Conservation (phyloP, 805 yeast species). For the Sugiyamaella floridensis region DNA sequence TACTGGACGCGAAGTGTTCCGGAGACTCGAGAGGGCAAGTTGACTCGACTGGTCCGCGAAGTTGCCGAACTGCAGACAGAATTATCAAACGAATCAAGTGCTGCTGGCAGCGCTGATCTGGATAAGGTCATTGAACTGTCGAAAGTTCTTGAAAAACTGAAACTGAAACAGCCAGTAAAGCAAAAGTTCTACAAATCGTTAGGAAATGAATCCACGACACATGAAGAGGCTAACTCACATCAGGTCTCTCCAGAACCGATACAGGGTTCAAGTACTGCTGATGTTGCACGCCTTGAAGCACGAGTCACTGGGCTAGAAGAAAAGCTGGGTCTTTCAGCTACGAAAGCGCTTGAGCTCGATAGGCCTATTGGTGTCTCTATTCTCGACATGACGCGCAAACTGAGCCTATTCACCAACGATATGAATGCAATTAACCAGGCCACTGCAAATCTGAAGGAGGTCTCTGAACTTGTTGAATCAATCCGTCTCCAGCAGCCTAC, state of each 20-base stretch:
- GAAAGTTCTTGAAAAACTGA: slow-evolving; percentile 4
- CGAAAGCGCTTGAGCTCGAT: neutral
- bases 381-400: slow-evolving; percentile 8
- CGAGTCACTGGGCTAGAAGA: slow-evolving; percentile 28
- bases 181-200: slow-evolving; percentile 4
- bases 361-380: slow-evolving; percentile 8
- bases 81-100: slow-evolving; percentile 18
- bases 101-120: slow-evolving; percentile 9
- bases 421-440: slow-evolving; percentile 7
- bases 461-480: neutral
- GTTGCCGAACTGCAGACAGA: slow-evolving; percentile 13
- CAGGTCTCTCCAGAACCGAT: neutral
- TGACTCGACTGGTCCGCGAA: slow-evolving; percentile 17
- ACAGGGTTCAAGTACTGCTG: neutral
- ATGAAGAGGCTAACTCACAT: too few relatives aligned
- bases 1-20: slow-evolving; percentile 6
- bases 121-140: slow-evolving; percentile 15
- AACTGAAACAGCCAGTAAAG: neutral
- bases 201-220: neutral
- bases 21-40: slow-evolving; percentile 14
- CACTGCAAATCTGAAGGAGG: slow-evolving; percentile 10
- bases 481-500: slow-evolving; percentile 1
- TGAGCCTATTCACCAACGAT: slow-evolving; percentile 13
- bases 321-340: slow-evolving; percentile 5
- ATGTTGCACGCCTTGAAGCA: slow-evolving; percentile 16